Percentiles rank a stretch among this genome's conserved stretches.
These are phyloP conservation scores for Ceratocystis destructans DNA, from an alignment of 2,329 filamentous ascomycete species.

Conservation along the genomic window DNA sequence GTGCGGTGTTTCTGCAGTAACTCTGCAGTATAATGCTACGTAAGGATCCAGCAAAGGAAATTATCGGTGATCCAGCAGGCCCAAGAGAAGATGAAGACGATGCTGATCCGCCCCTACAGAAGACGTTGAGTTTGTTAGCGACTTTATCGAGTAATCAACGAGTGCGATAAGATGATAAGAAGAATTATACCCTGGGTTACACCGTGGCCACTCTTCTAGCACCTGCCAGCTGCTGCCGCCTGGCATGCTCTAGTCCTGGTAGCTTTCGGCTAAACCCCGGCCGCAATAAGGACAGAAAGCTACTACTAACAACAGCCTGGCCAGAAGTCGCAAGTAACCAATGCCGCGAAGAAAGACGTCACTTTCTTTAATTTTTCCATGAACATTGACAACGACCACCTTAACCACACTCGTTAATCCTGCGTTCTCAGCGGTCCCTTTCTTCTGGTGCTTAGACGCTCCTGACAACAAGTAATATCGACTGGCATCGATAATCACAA, in stretches of 20 bases:
- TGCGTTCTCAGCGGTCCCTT: neutral
- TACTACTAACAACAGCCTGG: conserved; percentile 12
- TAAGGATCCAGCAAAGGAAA: neutral
- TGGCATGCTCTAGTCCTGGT: neutral
- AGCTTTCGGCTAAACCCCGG: conserved; percentile 10
- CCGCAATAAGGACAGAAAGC: neutral
- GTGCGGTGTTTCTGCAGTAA: no score
- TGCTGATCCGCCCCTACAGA: neutral
- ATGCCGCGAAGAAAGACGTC: conserved; percentile 11
- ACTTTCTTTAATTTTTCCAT: conserved; percentile 7
- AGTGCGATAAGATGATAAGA: neutral
- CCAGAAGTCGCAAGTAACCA: conserved; percentile 7
- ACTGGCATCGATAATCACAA: neutral
- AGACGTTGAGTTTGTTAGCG: neutral
- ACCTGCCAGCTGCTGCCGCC: neutral
- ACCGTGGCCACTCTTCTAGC: no score
- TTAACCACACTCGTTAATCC: conserved; percentile 9
- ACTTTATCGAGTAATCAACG: neutral
- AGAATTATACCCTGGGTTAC: no score
- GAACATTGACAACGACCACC: neutral
- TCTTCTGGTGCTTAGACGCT: neutral
- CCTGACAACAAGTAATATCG: neutral
- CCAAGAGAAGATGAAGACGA: neutral
- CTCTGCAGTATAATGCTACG: neutral
- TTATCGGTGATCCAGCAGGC: neutral